Evolutionary conservation across 73 alveolate genomes (phyloP), one percentile per base, ranked within the genome.

Genomic region (Diophrys sp.): DNA sequence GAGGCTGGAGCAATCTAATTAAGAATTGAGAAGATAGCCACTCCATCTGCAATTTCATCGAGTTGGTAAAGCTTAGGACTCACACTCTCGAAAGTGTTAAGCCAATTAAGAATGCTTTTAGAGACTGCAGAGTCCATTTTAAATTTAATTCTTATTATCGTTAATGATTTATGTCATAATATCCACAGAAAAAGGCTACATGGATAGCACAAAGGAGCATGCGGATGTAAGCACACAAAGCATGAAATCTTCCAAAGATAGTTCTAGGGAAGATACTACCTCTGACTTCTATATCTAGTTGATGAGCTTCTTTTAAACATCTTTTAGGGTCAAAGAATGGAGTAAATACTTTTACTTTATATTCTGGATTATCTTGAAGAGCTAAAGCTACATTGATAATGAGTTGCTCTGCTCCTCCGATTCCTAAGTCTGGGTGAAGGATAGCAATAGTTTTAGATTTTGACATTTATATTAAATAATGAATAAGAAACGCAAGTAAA

Each of bases 391-490:
- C 80, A 79, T 95, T 96, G 54, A 96, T 97, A 66, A 97, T 89
- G 76, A 96, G 87, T 84, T 96, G 95, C 78, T 97, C 99, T 11
- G 99, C 99, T 23, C 99, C 99, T 33, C 99, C 99, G 27, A 96
- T 95, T 28, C 99, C 99, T 75, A 96, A 90, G 85, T 97, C 99
- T 29, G 99, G 99, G 73, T 96, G 99, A 69, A 96, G 81, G 74
- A 96, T 84, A 30, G 91, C 91, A 31, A 84, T 71, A 25, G 29
- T 31, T 32, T 71, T 71, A 1, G 28, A 44, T 71, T 71, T 44
- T 11, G 62, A 44, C 62, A 44, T 44, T 44, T 44, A n/a, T n/a
- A n/a, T n/a, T n/a, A n/a, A n/a, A n/a, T n/a, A n/a, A n/a, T n/a
- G n/a, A n/a, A n/a, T n/a, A n/a, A n/a, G n/a, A n/a, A n/a, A n/a